These are phyloP conservation scores for Cordyceps cateniannulata DNA, from an alignment of 2,329 filamentous ascomycete species.

Conservation along the genomic window DNA sequence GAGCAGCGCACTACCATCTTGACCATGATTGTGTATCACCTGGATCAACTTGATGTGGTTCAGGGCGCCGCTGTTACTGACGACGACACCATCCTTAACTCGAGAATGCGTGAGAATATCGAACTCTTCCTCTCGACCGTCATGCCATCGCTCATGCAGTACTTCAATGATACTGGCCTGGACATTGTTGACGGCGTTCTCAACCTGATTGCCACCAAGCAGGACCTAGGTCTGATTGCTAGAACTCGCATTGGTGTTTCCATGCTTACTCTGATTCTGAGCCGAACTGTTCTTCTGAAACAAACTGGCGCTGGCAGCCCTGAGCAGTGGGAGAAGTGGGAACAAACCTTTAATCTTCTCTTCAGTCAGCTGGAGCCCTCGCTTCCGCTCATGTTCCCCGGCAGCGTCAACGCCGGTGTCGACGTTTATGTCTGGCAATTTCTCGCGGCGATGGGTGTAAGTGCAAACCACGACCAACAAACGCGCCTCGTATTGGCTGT, in stretches of 20 bases:
- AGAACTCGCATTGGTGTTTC: slow-evolving; percentile 83
- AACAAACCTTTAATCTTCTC: slow-evolving; percentile 72
- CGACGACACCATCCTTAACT: slow-evolving; percentile 65
- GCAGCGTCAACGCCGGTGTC: slow-evolving; percentile 80
- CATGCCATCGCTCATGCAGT: slow-evolving; percentile 82
- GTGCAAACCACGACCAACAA: slow-evolving; percentile 89
- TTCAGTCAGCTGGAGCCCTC: slow-evolving; percentile 84
- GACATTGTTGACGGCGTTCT: slow-evolving; percentile 87
- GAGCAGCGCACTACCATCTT: slow-evolving; percentile 92
- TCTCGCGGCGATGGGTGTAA: slow-evolving; percentile 88
- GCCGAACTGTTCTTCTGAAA: slow-evolving; percentile 87
- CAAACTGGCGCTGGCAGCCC: slow-evolving; percentile 66
- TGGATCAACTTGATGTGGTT: slow-evolving; percentile 88
- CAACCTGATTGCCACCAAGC: slow-evolving; percentile 74
- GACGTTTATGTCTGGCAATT: slow-evolving; percentile 99
- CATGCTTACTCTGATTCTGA: slow-evolving; percentile 89
- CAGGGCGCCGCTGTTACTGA: slow-evolving; percentile 68
- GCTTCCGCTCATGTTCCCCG: slow-evolving; percentile 81
- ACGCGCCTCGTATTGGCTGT: slow-evolving; percentile 90
- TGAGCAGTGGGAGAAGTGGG: slow-evolving; percentile 76
- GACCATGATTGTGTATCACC: slow-evolving; percentile 90
- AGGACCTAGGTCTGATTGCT: slow-evolving; percentile 78
- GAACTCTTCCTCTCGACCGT: slow-evolving; percentile 85
- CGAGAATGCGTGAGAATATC: slow-evolving; percentile 79
- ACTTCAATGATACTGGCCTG: slow-evolving; percentile 84